Evolutionary conservation across 768 basidiomycete species (phyloP), one percentile per base, ranked within the genome.

Genomic region (Lepiota brunneoincarnata): DNA sequence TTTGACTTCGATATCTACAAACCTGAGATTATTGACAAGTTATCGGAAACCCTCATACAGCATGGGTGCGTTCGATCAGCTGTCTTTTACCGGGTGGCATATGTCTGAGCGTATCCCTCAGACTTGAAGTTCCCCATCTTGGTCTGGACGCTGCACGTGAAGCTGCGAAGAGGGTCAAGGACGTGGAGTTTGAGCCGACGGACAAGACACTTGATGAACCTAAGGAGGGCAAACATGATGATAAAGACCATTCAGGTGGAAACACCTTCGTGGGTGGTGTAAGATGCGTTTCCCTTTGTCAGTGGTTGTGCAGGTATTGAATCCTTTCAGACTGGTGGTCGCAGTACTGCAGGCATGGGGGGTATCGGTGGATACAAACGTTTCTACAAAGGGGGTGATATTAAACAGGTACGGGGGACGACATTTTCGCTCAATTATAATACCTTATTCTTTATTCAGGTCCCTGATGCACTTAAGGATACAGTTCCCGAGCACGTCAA

Each of bases 1-100:
- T 87, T 87, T 59, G 85, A 87, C 62, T 87, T 86, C 52, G 85
- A 87, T 61, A 74, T 87, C 5, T 84, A 83, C 64, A 81, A 79
- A 58, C 80, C 79, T 1, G 84, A 86, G 59, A 84, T 81, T 5
- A 82, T 84, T 37, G 80, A 85, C 44, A 80, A 79, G 60, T 69
- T 87, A 17, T 74, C 74, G 0, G 75, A 80, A 23, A 83, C 86
- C 23, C 66, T 87, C 34, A 69, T 78, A 44, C 78, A 78, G 51
- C 83, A 86, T 58, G 84, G 84, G 84, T 86, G 54, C 18, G 72
- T 56, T 40, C 24, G 35, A 2, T 46, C 18, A 12, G 7, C 17
- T 2, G 37, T 45, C 14, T 48, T 12, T 12, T 40, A 50, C 20
- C 20, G 15, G 4, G 7, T 37, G 12, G 3, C 9, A 12, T n/a